Base-by-base conservation (phyloP, 139 green algal genomes). In the Tetradesmus obliquus region DNA sequence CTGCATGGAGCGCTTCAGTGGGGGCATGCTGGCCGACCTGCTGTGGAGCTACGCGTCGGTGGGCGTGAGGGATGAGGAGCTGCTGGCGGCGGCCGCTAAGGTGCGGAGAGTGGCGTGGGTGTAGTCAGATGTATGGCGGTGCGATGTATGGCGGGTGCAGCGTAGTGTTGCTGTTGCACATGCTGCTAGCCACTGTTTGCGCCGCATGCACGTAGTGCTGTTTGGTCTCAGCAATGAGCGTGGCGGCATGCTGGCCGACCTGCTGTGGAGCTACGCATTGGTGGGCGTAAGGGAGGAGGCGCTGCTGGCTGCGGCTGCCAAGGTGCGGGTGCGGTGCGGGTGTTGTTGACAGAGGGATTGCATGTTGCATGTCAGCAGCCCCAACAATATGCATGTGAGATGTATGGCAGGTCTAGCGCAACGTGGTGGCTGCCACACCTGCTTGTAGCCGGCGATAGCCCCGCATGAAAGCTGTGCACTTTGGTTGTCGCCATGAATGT, bases 21-120 rank as follows among this genome's bases (percentile, higher is more conserved):
- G 62, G 1, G 79, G 79, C 20, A 91, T 91, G 88, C 55, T 91
- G 12, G 32, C 88, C n/a, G 88, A 91, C 74, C 15, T 87, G 24
- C 45, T 91, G 76, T 91, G 88, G 79, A 57, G 55, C 17, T 86
- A 71, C 55, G 76, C 55, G 1, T 5, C 9, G 12, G 57, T 87
- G 5, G 62, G 88, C 3, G 32, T 90, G 8, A 15, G 9, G 19
- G 20, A 90, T 17, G 53, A 69, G 20, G 20, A 51, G 19, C 86
- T 90, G 45, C 22, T 90, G 71, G 13, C 80, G 17, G 86, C 86
- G 3, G 86, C 86, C 22, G 86, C 86, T 7, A 17, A 88, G 84
- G 84, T 88, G 84, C 32, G 32, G 32, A 45, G 32, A 45, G 32
- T 45, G 32, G 32, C 32, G 32, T 45, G 32, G 32, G 32, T 45